Percentiles rank a stretch among this genome's conserved stretches.
These are phyloP conservation scores for Rubroboletus satanas DNA, from an alignment of 768 basidiomycete species.

Conservation along the genomic window DNA sequence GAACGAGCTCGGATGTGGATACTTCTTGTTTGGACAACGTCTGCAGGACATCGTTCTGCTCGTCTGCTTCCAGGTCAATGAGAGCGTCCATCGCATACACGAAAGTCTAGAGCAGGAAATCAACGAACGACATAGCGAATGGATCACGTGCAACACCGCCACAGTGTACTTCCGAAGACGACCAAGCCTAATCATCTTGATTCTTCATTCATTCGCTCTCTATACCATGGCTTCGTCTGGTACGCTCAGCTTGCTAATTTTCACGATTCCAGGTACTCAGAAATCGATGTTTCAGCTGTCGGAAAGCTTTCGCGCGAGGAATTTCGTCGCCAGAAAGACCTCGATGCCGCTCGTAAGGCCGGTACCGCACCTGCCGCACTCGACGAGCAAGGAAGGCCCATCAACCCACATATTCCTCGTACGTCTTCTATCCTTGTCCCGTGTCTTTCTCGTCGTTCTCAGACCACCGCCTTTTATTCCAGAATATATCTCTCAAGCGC, in stretches of 20 bases:
- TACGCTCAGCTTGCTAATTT: slow-evolving; percentile 5
- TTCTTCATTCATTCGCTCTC: neutral
- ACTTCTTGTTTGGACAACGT: slow-evolving; percentile 1
- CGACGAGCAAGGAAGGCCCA: slow-evolving; percentile 91
- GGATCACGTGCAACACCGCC: slow-evolving; percentile 5
- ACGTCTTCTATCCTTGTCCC: slow-evolving; percentile 29
- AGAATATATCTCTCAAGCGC: slow-evolving; percentile 99
- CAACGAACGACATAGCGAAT: neutral
- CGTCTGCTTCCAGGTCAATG: slow-evolving; percentile 7
- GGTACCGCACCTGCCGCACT: slow-evolving; percentile 96
- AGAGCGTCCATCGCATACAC: neutral
- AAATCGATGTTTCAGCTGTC: slow-evolving; percentile 33
- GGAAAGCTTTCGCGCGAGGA: slow-evolving; percentile 94
- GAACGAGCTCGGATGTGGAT: slow-evolving; percentile 11
- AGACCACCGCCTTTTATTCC: slow-evolving; percentile 1
- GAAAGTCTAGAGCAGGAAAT: neutral
- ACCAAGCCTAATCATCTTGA: neutral
- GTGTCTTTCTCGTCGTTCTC: neutral
- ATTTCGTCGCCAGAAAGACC: slow-evolving; percentile 91
- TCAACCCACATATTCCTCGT: slow-evolving; percentile 99
- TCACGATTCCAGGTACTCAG: neutral
- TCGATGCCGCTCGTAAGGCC: slow-evolving; percentile 97
- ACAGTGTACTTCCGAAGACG: neutral
- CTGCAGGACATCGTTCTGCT: slow-evolving; percentile 9
- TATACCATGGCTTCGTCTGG: slow-evolving; percentile 26